Evolutionary conservation across 208 protist species (phyloP).

Genomic region (Leishmania braziliensis): DNA sequence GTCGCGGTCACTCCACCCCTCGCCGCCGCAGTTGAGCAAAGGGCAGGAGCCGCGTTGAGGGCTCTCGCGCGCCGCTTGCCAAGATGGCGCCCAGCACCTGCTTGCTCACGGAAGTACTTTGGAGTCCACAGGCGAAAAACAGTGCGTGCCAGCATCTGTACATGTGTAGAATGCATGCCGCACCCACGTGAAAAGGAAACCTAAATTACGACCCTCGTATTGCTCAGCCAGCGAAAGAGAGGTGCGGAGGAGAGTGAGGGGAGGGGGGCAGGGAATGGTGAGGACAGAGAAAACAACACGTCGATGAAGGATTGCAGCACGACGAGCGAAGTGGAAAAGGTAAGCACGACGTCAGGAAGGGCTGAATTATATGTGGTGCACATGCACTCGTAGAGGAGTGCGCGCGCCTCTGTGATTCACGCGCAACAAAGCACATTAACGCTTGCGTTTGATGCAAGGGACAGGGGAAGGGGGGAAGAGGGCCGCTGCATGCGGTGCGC

Average conservation of each 20-base stretch:
- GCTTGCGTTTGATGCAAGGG: background rate
- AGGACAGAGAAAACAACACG: background rate
- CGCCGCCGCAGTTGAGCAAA: background rate
- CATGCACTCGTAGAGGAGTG: background rate
- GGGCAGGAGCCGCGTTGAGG: background rate
- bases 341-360: background rate
- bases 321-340: background rate
- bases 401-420: background rate
- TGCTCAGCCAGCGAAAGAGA: background rate
- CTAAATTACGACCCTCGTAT: background rate
- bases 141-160: conserved; percentile 41
- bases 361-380: background rate
- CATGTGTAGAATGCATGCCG: background rate
- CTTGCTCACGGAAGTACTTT: conserved; percentile 40
- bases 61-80: conserved; percentile 8
- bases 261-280: background rate
- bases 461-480: background rate
- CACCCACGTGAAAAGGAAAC: background rate
- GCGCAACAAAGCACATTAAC: background rate
- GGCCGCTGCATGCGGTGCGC: background rate
- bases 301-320: background rate
- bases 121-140: conserved; percentile 43
- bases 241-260: background rate
- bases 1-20: background rate
- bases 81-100: background rate